Evolutionary conservation across 768 basidiomycete genomes (phyloP), one percentile per base, ranked within the genome.

Genomic region (Boletus rubescentipes): DNA sequence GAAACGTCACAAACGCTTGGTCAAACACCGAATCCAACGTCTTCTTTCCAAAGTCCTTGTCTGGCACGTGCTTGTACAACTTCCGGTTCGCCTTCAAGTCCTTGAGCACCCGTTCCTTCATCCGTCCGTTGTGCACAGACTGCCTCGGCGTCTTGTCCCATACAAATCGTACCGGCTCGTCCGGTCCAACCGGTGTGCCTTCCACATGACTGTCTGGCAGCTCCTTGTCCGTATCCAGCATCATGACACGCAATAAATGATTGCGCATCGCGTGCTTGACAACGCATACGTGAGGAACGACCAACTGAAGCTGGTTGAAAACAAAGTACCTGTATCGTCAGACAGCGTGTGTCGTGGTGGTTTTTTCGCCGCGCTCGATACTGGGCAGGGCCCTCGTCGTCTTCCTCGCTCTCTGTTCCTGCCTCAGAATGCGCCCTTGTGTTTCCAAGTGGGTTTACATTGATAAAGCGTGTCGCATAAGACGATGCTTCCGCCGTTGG

Each of bases 81-180:
- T 69, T 72, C 9, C 84, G 78, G 26, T 80, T 79, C 12, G 76
- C 72, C 50, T 78, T 83, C 53, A 91, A 69, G 63, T 89, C 85
- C 9, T 73, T 73, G 20, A 89, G 64, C 9, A 89, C 67, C 9
- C 83, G 82, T 15, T 75, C 69, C 71, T 86, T 89, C 87, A 89
- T 89, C 14, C 79, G 77, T 10, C 77, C 74, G 54, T 91, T 91
- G 61, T 89, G 88, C 18, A 82, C 77, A 1, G 87, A 90, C 61
- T 89, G 86, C 55, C 83, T 87, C 11, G 80, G 75, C 2, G 89
- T 91, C 66, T 87, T 88, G 56, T 86, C 83, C 89, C 89, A 91
- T 5, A 89, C 84, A 58, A 90, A 90, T 18, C 88, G 84, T 14
- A 90, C 75, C 1, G 86, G 80, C n/a, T 84, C 78, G 20, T 75